Conservation (phyloP, 2,329 filamentous ascomycete genomes). For the Cercospora sp. region DNA sequence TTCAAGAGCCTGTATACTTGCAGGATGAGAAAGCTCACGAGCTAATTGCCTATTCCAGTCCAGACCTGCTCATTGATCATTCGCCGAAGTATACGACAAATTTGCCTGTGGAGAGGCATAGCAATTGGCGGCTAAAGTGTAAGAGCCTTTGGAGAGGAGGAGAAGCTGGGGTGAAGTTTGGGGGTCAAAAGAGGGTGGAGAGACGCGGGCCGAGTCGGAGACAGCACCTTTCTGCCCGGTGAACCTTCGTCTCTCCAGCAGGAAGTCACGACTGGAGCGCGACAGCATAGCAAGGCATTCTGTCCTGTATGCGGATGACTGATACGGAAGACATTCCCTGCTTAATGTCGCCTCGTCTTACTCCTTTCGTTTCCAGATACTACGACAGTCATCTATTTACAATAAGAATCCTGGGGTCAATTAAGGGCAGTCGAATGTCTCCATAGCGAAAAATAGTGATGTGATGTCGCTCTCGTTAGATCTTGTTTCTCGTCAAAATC, state of each 20-base stretch:
- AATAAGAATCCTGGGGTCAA: neutral
- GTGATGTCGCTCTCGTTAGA: conserved; percentile 19
- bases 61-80: neutral
- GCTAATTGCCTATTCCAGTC: neutral
- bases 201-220: neutral
- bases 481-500: conserved; percentile 21
- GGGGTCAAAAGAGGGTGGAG: conserved; percentile 1
- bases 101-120: too few relatives aligned
- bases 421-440: neutral
- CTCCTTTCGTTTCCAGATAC: neutral
- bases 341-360: neutral
- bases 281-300: too few relatives aligned
- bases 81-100: too few relatives aligned
- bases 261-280: too few relatives aligned
- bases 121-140: neutral
- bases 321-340: too few relatives aligned
- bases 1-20: neutral
- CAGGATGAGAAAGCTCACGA: neutral
- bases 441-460: neutral
- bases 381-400: neutral
- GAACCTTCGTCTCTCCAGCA: neutral
- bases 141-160: neutral
- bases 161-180: conserved; percentile 1
- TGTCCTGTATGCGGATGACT: too few relatives aligned
- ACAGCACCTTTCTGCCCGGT: neutral